Base-by-base conservation (phyloP, 306 rosid genomes). In the Castanea mollissima region DNA sequence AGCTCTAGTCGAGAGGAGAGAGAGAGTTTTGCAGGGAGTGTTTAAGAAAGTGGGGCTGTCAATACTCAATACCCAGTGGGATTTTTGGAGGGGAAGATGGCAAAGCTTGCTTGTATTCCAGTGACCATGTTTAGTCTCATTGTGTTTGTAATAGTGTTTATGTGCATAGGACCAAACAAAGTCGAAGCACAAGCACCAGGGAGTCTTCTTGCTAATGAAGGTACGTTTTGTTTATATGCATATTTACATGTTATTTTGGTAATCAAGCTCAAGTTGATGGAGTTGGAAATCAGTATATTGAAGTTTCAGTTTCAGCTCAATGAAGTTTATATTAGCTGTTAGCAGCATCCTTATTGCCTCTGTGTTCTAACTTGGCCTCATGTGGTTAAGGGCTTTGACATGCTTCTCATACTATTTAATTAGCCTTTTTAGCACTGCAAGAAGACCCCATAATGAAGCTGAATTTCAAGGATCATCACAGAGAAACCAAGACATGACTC, bases 161-260 rank as follows among this genome's bases (percentile, higher is more conserved):
- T 59, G 1, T 69, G 67, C 73, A 10, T 69, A 54, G 73, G 62
- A 76, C 73, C 55, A 5, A 59, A 14, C 65, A 75, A 57, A 46
- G 71, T 62, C 35, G 41, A 70, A 51, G 80, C 65, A 46, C 77
- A 81, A 27, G 51, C 15, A 32, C 5, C 34, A 23, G 80, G 76
- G 44, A 60, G 58, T 81, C 80, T 81, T 75, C 80, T 73, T 0
- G 1, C 64, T 21, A 57, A 76, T 49, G 84, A 81, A 51, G 84
- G 84, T 81, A 13, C 25, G 6, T 35, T 35, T 35, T 35, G 41
- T 5, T 35, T 32, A 4, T 35, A 35, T 5, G 5, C 27, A 1
- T 41, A 41, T 41, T 41, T 41, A 41, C 8, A 41, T 41, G 12
- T 7, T 41, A 41, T 41, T 41, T 41, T 41, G 46, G 54, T 75